These are phyloP conservation scores for Picochlorum sp. DNA, from an alignment of 139 green algal species.

Conservation along the genomic window DNA sequence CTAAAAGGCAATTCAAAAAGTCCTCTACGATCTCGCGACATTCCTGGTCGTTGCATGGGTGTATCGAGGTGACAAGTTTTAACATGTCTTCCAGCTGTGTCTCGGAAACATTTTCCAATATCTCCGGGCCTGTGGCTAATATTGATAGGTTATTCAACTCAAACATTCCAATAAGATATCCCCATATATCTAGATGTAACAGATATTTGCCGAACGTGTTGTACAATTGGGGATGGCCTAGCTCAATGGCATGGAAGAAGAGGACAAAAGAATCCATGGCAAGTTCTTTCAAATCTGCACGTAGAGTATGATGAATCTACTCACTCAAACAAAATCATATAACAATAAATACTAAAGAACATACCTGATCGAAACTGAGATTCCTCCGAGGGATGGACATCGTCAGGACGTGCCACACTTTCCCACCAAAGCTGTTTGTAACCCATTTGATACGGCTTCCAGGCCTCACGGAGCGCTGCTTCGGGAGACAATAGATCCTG, in stretches of 20 bases:
- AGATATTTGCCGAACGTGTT: conserved; percentile 39
- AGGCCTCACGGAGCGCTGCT: too few relatives aligned
- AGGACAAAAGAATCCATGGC: conserved; percentile 64
- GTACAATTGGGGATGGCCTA: conserved; percentile 4
- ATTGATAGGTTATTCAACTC: conserved; percentile 92
- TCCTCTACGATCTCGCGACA: conserved; percentile 66
- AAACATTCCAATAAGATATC: conserved; percentile 83
- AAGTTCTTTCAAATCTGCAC: conserved; percentile 45
- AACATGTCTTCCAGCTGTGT: conserved; percentile 6
- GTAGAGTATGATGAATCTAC: background rate
- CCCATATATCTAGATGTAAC: conserved; percentile 67
- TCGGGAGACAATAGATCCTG: too few relatives aligned
- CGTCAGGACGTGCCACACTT: conserved; percentile 50
- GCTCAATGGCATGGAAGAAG: conserved; percentile 41
- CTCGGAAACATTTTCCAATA: conserved; percentile 6
- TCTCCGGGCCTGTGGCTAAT: conserved; percentile 12
- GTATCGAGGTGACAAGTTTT: conserved; percentile 23
- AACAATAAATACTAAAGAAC: too few relatives aligned
- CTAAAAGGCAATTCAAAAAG: conserved; percentile 41
- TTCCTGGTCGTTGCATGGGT: background rate
- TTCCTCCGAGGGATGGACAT: conserved; percentile 37
- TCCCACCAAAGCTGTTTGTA: conserved; percentile 87
- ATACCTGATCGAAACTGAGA: conserved; percentile 8
- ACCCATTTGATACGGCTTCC: conserved; percentile 47
- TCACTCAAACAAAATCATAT: too few relatives aligned